A percentile compares a stretch with the other conserved stretches of the same genome.
These are phyloP conservation scores for Cryptococcus deneoformans DNA, from an alignment of 1,284 basidiomycete genomes.

Conservation along the genomic window DNA sequence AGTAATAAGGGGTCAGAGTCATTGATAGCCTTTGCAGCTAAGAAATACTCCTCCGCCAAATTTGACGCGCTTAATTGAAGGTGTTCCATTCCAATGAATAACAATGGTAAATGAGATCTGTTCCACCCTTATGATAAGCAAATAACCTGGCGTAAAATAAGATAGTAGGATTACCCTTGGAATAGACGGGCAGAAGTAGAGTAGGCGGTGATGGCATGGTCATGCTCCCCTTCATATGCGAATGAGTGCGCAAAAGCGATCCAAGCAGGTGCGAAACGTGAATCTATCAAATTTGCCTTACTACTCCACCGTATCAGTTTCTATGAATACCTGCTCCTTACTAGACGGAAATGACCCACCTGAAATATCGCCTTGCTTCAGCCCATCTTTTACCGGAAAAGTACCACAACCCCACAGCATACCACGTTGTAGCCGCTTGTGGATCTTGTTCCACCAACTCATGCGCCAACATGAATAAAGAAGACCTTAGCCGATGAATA, in stretches of 20 bases:
- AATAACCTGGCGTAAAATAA: background rate
- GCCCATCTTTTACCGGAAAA: conserved; percentile 78
- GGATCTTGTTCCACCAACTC: conserved; percentile 92
- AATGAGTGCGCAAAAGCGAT: conserved; percentile 97
- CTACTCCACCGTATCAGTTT: conserved; percentile 37
- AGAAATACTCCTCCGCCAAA: conserved; percentile 82
- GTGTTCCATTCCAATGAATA: conserved; percentile 99
- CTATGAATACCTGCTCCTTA: background rate
- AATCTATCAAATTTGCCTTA: conserved; percentile 96
- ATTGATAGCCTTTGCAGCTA: conserved; percentile 75
- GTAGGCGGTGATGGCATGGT: conserved; percentile 97
- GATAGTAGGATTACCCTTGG: conserved; percentile 61
- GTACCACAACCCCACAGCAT: conserved; percentile 98
- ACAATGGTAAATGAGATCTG: conserved; percentile 86
- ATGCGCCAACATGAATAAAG: conserved; percentile 92
- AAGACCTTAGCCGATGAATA: conserved; percentile 81
- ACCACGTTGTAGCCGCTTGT: conserved; percentile 91
- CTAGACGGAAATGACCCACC: conserved; percentile 31
- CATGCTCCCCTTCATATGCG: conserved; percentile 95
- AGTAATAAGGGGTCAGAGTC: conserved; percentile 80
- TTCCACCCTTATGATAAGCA: no score
- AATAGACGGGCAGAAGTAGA: conserved; percentile 94
- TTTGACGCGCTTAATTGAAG: conserved; percentile 79
- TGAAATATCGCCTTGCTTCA: conserved; percentile 87
- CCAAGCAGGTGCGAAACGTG: conserved; percentile 94